Evolutionary conservation across 2,329 filamentous ascomycete species (phyloP), one percentile per base, ranked within the genome.

Genomic region (Cladosporium austrohemisphaericum): DNA sequence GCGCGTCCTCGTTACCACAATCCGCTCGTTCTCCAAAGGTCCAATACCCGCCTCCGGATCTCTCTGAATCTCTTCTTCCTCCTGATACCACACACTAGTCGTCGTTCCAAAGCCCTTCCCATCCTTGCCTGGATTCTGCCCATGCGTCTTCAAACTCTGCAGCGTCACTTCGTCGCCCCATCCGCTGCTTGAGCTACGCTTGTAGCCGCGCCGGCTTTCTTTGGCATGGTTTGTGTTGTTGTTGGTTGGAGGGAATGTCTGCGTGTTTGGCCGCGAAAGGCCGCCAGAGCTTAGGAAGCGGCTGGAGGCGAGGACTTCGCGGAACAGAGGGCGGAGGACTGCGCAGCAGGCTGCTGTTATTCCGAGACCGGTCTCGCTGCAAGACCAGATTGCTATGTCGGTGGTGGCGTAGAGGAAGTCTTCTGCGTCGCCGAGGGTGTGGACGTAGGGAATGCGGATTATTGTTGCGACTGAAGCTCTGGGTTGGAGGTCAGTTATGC

Each of bases 281-380:
- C 8, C 25, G 8, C 44, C 26, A n/a, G 44, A 37, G 33, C 33
- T 38, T 9, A 47, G 19, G 32, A 37, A 37, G 11, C 33, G 33
- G 7, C 29, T 10, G 2, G 44, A 38, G 16, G 44, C 33, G 3
- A 47, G 18, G 23, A 55, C 20, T 11, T 40, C 36, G 23, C 44
- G 37, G 41, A 78, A 66, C 0, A 79, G 65, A 1, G 76, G 76
- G 3, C 73, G 71, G 2, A 77, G 66, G 1, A 73, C 76, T 6
- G 74, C 74, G 8, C 76, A 67, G 53, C 69, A 72, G 14, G 68
- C 73, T 8, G 75, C 75, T n/a, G 59, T 64, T 46, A 65, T 57
- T 10, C 61, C 63, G 18, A 66, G 41, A 13, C 62, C 63, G 18
- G 62, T 50, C 50, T 66, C 63, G 23, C 63, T 51, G 1, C 61